Evolutionary conservation across 1,284 basidiomycete species (phyloP).

Genomic region (Vanrija pseudolonga): DNA sequence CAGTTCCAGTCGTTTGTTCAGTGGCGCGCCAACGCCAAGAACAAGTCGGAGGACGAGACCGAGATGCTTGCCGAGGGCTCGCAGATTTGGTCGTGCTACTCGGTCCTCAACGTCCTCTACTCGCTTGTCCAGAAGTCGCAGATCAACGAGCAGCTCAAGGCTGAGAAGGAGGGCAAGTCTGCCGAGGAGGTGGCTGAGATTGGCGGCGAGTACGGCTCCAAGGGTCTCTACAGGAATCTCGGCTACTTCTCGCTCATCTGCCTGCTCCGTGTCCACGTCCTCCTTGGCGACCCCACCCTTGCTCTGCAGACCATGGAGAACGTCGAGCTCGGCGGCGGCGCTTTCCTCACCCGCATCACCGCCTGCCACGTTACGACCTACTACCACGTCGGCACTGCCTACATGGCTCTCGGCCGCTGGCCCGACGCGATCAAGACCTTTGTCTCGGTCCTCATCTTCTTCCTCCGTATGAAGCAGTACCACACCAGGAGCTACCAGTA

Average conservation of each 20-base stretch:
- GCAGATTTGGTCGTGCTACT: slow-evolving; percentile 94
- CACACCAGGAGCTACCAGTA: slow-evolving; percentile 95
- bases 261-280: slow-evolving; percentile 88
- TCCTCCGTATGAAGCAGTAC: slow-evolving; percentile 87
- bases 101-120: slow-evolving; percentile 95
- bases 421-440: slow-evolving; percentile 93
- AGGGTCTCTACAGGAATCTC: slow-evolving; percentile 89
- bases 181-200: slow-evolving; percentile 78
- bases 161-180: slow-evolving; percentile 72
- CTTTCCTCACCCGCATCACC: slow-evolving; percentile 83
- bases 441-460: slow-evolving; percentile 88
- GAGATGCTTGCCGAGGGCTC: slow-evolving; percentile 68
- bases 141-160: slow-evolving; percentile 88
- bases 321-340: slow-evolving; percentile 75
- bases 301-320: slow-evolving; percentile 94
- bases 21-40: slow-evolving; percentile 79
- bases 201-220: slow-evolving; percentile 85
- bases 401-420: slow-evolving; percentile 90
- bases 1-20: slow-evolving; percentile 96
- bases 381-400: slow-evolving; percentile 95
- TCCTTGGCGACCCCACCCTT: slow-evolving; percentile 86
- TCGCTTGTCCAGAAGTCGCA: slow-evolving; percentile 95
- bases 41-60: slow-evolving; percentile 86
- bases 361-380: slow-evolving; percentile 81
- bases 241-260: slow-evolving; percentile 97